Percentiles rank a stretch among this genome's conserved stretches.
Evolutionary conservation across 768 basidiomycete genomes (phyloP).

Genomic region (Cytidiella melzeri): DNA sequence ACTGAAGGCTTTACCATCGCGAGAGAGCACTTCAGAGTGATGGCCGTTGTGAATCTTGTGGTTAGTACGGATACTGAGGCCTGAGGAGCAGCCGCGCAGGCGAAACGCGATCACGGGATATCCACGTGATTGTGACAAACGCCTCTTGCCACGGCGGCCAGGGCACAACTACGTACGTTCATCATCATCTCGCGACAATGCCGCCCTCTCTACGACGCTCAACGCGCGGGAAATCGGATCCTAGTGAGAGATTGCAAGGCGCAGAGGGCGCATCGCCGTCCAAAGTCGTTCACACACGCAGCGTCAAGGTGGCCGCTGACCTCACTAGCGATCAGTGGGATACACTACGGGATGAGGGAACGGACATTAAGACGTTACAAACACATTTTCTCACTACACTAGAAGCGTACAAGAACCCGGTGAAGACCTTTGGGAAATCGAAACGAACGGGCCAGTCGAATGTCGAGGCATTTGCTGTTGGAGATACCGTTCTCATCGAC

Average conservation of each 20-base stretch:
- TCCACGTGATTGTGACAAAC: too few relatives aligned
- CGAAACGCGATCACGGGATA: too few relatives aligned
- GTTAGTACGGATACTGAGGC: too few relatives aligned
- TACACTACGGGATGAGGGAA: neutral
- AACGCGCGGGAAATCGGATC: conserved; percentile 7
- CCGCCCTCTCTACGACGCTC: conserved; percentile 7
- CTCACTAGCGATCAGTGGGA: conserved; percentile 14
- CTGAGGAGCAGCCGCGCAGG: too few relatives aligned
- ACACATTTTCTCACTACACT: conserved; percentile 6
- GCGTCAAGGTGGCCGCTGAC: conserved; percentile 6
- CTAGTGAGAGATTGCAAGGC: too few relatives aligned
- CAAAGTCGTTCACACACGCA: conserved; percentile 8
- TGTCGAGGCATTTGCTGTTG: conserved; percentile 40
- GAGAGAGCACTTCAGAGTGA: too few relatives aligned
- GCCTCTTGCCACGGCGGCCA: too few relatives aligned
- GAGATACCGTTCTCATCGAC: conserved; percentile 63
- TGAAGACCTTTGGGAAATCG: conserved; percentile 9
- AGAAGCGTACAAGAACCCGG: neutral
- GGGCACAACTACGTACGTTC: too few relatives aligned
- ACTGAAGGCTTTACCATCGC: too few relatives aligned
- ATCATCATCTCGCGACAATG: too few relatives aligned
- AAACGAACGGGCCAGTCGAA: neutral
- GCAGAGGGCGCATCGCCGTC: conserved; percentile 4
- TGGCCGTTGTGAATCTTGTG: too few relatives aligned
- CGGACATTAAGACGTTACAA: conserved; percentile 1